Conservation (phyloP, 345 rosid species). For the Murraya koenigii region DNA sequence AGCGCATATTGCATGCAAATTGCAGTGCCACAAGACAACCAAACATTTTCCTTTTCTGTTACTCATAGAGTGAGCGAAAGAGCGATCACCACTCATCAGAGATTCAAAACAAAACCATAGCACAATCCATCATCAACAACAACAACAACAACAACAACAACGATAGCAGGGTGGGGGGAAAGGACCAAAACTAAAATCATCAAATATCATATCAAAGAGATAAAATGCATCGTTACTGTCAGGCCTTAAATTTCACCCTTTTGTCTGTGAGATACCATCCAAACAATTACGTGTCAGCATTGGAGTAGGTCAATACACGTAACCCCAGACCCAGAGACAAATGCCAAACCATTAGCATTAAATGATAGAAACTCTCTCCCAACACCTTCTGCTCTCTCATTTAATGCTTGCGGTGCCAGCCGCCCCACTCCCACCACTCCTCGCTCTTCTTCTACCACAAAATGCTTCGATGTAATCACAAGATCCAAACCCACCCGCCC, state of each 20-base stretch:
- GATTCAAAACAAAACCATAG: no score
- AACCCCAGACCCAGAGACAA: not conserved
- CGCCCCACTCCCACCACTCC: not conserved
- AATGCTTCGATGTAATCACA: not conserved
- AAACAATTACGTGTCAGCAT: not conserved
- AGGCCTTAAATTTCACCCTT: not conserved
- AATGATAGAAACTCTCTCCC: slow-evolving; percentile 31
- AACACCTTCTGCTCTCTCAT: slow-evolving; percentile 34
- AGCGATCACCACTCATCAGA: no score
- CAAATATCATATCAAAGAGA: not conserved
- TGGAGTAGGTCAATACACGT: slow-evolving; percentile 7
- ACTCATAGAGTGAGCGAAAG: no score
- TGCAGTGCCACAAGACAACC: no score
- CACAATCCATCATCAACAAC: no score
- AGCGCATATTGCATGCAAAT: no score
- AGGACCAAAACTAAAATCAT: not conserved
- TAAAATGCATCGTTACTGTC: slow-evolving; percentile 7
- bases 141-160: no score
- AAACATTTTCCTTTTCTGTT: no score
- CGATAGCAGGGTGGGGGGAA: no score
- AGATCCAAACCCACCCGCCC: not conserved
- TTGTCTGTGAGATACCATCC: not conserved
- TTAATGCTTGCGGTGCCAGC: slow-evolving; percentile 20
- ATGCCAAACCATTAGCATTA: slow-evolving; percentile 21
- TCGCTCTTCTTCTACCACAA: not conserved